A percentile compares a stretch with the other conserved stretches of the same genome.
phyloP scores from a whole-genome alignment of 2,329 filamentous ascomycete species.

The Paraconiothyrium sp. region DNA sequence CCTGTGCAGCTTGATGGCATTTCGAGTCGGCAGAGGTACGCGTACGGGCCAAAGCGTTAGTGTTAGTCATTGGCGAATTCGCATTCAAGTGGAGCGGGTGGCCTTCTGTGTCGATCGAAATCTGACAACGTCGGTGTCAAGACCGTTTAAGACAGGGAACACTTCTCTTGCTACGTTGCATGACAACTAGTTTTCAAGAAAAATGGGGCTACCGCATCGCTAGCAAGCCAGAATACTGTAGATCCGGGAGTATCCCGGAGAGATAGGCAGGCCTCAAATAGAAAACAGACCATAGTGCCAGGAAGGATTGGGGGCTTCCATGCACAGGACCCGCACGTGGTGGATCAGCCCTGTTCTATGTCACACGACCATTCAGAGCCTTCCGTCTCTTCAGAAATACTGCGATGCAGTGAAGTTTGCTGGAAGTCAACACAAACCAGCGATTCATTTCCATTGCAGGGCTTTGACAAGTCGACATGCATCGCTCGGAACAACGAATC shows the following conservation, averaged over 20 bases:
- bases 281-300: neutral
- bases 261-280: neutral
- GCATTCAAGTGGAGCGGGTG: neutral
- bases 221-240: neutral
- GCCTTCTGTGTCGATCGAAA: neutral
- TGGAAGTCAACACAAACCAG: neutral
- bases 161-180: neutral
- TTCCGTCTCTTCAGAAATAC: neutral
- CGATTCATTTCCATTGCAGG: neutral
- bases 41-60: neutral
- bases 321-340: neutral
- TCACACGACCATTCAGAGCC: neutral
- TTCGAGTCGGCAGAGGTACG: neutral
- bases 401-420: no score
- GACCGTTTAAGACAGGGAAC: neutral
- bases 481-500: neutral
- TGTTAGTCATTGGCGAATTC: neutral
- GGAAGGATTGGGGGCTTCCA: neutral
- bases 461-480: neutral
- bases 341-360: neutral
- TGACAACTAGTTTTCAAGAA: neutral
- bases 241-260: neutral
- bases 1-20: no score
- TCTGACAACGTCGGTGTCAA: constrained; percentile 4
- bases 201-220: neutral